Evolutionary conservation across 768 basidiomycete genomes (phyloP), one percentile per base, ranked within the genome.

Genomic region (Megacollybia marginata): DNA sequence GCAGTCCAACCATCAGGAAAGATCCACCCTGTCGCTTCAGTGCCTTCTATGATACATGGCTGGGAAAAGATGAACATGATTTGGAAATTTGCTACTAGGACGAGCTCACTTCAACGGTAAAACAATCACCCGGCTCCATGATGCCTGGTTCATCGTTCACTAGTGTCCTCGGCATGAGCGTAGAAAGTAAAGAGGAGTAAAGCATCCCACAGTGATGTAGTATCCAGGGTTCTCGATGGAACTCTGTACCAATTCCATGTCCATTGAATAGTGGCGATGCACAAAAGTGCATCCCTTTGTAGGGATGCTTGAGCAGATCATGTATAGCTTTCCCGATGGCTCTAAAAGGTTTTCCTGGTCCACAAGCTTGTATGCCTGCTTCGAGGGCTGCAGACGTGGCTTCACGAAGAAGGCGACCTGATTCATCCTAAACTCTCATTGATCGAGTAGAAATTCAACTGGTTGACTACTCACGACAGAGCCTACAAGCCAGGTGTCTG

Each of bases 1-100:
- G 86, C 82, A 2, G 91, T 92, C 93, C 93, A 95, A 20, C 88
- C 90, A 60, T 95, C 93, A 2, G 88, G 88, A 63, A 89, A 94
- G 50, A 90, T 78, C 79, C 84, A 85, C 2, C 80, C 79, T 20
- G 67, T 61, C 0, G 89, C 73, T 50, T 87, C 72, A 5, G 68
- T 63, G 10, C 92, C 92, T 66, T 92, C 87, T 11, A 94, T 75
- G 32, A 95, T 69, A 44, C 74, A 74, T 4, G 92, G 92, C 85
- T 90, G 51, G 10, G 40, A 7, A 38, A 10, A 32, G 35, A 20
- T 49, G 33, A 42, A 56, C 13, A 54, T n/a, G n/a, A n/a, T n/a
- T n/a, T 13, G 33, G 4, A 38, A n/a, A 28, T 20, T 40, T 20
- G 15, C 9, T 18, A 31, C 35, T 28, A 23, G 46, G 15, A 51